Percentiles rank a stretch among this genome's conserved stretches.
These are phyloP conservation scores for Datura wrightii DNA, from an alignment of 257 asterid species.

Conservation along the genomic window DNA sequence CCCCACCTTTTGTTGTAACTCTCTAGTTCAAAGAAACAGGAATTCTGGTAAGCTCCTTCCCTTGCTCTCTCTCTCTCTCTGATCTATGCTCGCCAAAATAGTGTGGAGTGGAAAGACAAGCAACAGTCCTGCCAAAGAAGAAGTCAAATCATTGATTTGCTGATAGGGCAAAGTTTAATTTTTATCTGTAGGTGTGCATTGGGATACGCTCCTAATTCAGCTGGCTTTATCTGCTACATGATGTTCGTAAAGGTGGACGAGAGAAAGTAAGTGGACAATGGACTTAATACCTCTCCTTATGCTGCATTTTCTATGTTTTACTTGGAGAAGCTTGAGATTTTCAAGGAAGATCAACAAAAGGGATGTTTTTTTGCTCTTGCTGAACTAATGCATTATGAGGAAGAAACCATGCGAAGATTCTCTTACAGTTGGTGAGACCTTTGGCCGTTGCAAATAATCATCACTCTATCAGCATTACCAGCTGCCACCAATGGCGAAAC, in stretches of 20 bases:
- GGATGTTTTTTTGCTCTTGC: neutral
- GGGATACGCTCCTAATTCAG: neutral
- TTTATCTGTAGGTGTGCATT: neutral
- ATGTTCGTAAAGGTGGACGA: slow-evolving; percentile 12
- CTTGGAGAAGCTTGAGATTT: neutral
- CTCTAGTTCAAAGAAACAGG: slow-evolving; percentile 46
- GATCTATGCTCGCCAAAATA: neutral
- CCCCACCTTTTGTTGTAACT: slow-evolving; percentile 79
- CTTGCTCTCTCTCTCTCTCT: neutral
- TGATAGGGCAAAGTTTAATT: neutral
- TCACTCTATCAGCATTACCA: slow-evolving; percentile 1
- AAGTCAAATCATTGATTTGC: neutral
- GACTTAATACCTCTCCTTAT: neutral
- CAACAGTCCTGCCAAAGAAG: neutral
- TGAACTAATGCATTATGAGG: slow-evolving; percentile 19
- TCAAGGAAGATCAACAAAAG: slow-evolving; percentile 23
- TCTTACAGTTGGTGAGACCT: slow-evolving; percentile 24
- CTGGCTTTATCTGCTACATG: neutral
- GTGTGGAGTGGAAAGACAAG: neutral
- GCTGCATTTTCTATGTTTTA: slow-evolving; percentile 15
- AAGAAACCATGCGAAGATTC: slow-evolving; percentile 15
- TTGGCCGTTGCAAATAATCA: neutral
- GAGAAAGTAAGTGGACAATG: neutral
- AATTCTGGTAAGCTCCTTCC: slow-evolving; percentile 1
- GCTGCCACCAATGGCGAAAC: neutral